These are phyloP conservation scores for Aspergillus intermedius DNA, from an alignment of 2,329 filamentous ascomycete genomes.

Conservation along the genomic window DNA sequence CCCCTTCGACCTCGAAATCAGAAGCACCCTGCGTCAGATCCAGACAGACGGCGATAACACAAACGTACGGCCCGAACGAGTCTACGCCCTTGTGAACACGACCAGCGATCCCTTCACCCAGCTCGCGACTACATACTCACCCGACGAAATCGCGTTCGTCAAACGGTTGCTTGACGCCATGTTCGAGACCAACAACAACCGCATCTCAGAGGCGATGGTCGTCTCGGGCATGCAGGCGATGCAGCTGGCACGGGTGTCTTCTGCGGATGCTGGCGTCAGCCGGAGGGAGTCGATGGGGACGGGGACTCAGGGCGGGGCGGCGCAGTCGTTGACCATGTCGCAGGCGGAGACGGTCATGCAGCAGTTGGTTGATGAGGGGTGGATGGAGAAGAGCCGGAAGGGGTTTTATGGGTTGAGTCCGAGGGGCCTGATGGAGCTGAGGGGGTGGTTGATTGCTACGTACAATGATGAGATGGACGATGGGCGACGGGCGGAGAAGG, in stretches of 20 bases:
- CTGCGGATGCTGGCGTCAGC: slow-evolving; percentile 21
- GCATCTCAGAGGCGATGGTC: slow-evolving; percentile 74
- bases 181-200: slow-evolving; percentile 82
- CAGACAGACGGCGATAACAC: slow-evolving; percentile 28
- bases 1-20: slow-evolving; percentile 81
- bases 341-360: slow-evolving; percentile 70
- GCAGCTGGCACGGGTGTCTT: slow-evolving; percentile 51
- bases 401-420: slow-evolving; percentile 72
- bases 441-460: slow-evolving; percentile 74
- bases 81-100: slow-evolving; percentile 82
- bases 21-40: slow-evolving; percentile 63
- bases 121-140: slow-evolving; percentile 69
- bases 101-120: slow-evolving; percentile 80
- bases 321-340: slow-evolving; percentile 60
- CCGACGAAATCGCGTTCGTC: slow-evolving; percentile 84
- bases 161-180: slow-evolving; percentile 83
- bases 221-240: slow-evolving; percentile 72
- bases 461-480: slow-evolving; percentile 72
- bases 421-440: slow-evolving; percentile 75
- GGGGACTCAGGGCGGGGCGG: slow-evolving; percentile 27
- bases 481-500: slow-evolving; percentile 53
- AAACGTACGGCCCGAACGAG: slow-evolving; percentile 39
- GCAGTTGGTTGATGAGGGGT: slow-evolving; percentile 68
- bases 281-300: slow-evolving; percentile 42
- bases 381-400: slow-evolving; percentile 68